Percentiles rank a stretch among this genome's conserved stretches.
Evolutionary conservation across 208 protist species (phyloP).

Genomic region (Dictyostelium gargantuum): DNA sequence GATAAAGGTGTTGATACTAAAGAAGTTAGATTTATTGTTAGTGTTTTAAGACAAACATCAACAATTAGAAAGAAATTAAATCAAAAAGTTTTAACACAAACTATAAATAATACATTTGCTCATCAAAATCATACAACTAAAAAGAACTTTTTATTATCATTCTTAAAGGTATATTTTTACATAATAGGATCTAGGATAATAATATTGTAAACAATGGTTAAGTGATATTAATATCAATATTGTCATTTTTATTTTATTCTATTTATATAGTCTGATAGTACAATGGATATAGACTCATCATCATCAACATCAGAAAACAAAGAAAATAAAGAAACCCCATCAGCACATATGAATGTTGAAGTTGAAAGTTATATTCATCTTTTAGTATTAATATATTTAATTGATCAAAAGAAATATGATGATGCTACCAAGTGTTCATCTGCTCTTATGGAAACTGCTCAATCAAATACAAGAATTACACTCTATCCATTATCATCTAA

Average conservation of each 20-base stretch:
- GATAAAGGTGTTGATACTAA: conserved; percentile 42
- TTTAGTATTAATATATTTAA: conserved; percentile 72
- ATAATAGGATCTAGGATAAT: not conserved
- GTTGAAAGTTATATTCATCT: conserved; percentile 79
- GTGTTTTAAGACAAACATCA: conserved; percentile 45
- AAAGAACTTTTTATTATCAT: conserved; percentile 20
- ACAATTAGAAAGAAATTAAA: conserved; percentile 56
- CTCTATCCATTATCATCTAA: conserved; percentile 80
- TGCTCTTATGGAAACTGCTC: conserved; percentile 18
- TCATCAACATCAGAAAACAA: no score
- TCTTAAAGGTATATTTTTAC: not conserved
- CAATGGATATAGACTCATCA: conserved; percentile 15
- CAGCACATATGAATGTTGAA: conserved; percentile 29
- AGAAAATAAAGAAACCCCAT: not conserved
- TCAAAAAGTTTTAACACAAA: not conserved
- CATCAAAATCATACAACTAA: not conserved
- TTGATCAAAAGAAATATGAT: conserved; percentile 70
- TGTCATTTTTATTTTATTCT: not conserved
- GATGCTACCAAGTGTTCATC: conserved; percentile 31
- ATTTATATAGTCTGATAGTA: not conserved
- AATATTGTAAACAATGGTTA: no score
- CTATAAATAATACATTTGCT: not conserved
- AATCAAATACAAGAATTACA: conserved; percentile 75
- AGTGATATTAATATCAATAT: no score
- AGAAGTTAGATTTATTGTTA: conserved; percentile 58